phyloP scores from a whole-genome alignment of 306 rosid genomes.

The Vigna hirtella region DNA sequence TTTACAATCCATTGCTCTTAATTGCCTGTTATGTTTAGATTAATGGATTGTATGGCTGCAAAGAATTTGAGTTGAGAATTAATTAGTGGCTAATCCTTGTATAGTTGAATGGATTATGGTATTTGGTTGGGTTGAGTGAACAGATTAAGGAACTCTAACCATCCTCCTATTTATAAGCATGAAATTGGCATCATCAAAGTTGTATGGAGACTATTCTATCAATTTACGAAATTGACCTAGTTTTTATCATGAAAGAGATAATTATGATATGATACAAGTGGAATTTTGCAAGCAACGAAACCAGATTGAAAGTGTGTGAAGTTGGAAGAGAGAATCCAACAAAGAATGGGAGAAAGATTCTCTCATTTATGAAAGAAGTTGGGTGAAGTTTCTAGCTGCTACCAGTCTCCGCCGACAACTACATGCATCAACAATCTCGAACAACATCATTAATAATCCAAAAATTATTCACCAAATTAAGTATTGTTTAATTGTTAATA shows the following conservation, averaged over 20 bases:
- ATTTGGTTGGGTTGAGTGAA: conserved; percentile 27
- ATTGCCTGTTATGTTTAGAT: no score
- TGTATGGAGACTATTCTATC: no score
- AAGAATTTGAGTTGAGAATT: not conserved
- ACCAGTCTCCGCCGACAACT: conserved; percentile 6
- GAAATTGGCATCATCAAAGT: not conserved
- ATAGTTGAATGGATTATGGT: not conserved
- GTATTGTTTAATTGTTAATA: no score
- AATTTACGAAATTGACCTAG: conserved; percentile 33
- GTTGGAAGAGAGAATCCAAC: not conserved
- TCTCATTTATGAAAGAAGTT: not conserved
- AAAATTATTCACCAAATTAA: not conserved
- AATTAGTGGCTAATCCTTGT: not conserved
- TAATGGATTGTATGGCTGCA: no score
- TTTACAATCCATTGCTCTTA: conserved; percentile 40
- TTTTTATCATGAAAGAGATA: conserved; percentile 1
- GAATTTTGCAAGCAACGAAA: not conserved
- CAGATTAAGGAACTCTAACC: not conserved
- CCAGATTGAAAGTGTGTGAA: not conserved
- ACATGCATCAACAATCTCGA: not conserved
- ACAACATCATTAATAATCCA: not conserved
- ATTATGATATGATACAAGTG: not conserved
- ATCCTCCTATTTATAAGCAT: conserved; percentile 44
- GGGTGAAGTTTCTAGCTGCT: conserved; percentile 54
- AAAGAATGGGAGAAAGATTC: not conserved